Evolutionary conservation across 2,329 filamentous ascomycete species (phyloP).

Genomic region (Colletotrichum noveboracense): DNA sequence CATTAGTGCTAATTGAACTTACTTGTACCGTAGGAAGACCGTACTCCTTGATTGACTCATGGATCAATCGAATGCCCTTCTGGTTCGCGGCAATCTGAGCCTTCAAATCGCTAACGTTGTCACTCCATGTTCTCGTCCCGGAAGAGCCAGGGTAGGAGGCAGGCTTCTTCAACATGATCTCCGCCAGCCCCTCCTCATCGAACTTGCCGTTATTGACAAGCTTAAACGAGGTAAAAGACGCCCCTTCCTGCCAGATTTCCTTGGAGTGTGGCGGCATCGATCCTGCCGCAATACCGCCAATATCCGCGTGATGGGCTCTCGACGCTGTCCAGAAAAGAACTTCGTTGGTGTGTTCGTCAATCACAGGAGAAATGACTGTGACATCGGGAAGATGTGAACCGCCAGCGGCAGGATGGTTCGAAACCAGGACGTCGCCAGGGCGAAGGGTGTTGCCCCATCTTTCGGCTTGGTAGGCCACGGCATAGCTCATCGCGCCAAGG

Average conservation of each 20-base stretch:
- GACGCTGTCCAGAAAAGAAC: conserved; percentile 44
- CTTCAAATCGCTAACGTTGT: conserved; percentile 50
- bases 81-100: conserved; percentile 49
- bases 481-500: conserved; percentile 46
- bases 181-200: conserved; percentile 35
- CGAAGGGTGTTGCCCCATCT: conserved; percentile 34
- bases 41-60: conserved; percentile 36
- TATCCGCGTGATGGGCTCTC: conserved; percentile 44
- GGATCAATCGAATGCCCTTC: conserved; percentile 39
- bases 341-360: conserved; percentile 22
- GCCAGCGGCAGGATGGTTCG: conserved; percentile 43
- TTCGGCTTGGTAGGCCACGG: conserved; percentile 41
- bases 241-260: conserved; percentile 49
- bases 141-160: conserved; percentile 40
- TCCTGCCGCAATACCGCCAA: conserved; percentile 41
- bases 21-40: conserved; percentile 30
- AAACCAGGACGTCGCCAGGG: conserved; percentile 43
- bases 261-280: conserved; percentile 47
- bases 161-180: conserved; percentile 32
- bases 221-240: conserved; percentile 41
- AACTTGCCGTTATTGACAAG: conserved; percentile 41
- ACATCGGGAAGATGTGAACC: conserved; percentile 46
- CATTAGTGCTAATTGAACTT: background rate
- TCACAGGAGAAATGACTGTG: conserved; percentile 46
- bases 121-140: conserved; percentile 38